Base-by-base conservation (phyloP, 176 grass and related monocot species). In the Carex cristatella region DNA sequence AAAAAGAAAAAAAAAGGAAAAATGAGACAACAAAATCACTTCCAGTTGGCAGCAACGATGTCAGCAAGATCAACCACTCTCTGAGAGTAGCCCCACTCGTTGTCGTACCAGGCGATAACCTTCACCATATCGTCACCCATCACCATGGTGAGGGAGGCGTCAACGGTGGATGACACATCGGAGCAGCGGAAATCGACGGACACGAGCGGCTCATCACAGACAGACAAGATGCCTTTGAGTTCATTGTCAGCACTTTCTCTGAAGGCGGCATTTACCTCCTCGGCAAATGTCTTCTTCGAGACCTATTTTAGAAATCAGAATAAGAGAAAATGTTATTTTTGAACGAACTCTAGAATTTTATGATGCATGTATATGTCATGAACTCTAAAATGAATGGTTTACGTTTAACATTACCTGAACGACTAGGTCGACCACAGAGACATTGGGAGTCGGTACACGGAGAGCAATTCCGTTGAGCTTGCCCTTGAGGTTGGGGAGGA, bases 391-490 rank as follows among this genome's bases (percentile, higher is more conserved):
- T 38, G 15, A 23, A 14, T 51, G n/a, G 56, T 61, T 79, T 81
- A 28, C 10, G 56, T 61, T 60, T 81, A 46, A 49, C 23, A 83
- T 16, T 53, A 83, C 81, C 66, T 91, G 89, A n/a, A 91, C 86
- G 14, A 91, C 89, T 1, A 91, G 89, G 72, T 91, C 86, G 10
- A 91, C 89, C 5, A 91, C 89, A 13, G 89, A 91, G 59, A 91
- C 89, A 58, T 91, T 91, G 44, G 86, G 89, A 48, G 89, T 91
- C 7, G 89, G 89, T 44, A 90, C 89, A 18, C 85, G 85, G 38
- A 90, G 89, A 13, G 88, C 88, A 80, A 91, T 91, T 1, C 89
- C 89, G 5, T 91, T 91, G 86, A 91, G 89, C 86, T 91, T 91
- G 48, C 89, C 89, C 78, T 91, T 91, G 38, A 91, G 89, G 68